Evolutionary conservation across 495 filamentous ascomycete genomes (phyloP).

Genomic region (Aspergillus wentii): DNA sequence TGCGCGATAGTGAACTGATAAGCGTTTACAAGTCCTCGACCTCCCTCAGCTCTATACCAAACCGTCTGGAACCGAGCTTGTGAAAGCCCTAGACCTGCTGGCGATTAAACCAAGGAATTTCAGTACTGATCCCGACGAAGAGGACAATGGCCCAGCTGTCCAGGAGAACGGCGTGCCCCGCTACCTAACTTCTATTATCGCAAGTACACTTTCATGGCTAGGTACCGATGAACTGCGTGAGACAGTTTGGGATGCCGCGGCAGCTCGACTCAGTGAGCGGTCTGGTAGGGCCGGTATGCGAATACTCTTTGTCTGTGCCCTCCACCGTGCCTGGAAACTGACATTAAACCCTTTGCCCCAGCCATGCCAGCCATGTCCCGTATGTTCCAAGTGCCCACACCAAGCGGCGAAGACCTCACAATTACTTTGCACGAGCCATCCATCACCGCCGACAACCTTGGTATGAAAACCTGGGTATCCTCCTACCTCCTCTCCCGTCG

Average conservation of each 20-base stretch:
- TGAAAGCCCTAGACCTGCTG: conserved; percentile 40
- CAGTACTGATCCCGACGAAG: conserved; percentile 23
- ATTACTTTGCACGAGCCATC: conserved; percentile 82
- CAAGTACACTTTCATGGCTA: conserved; percentile 71
- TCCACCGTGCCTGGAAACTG: too few species aligned
- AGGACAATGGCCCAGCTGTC: conserved; percentile 26
- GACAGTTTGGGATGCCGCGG: conserved; percentile 72
- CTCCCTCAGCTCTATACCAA: conserved; percentile 49
- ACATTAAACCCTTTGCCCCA: conserved; percentile 12
- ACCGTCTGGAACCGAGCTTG: conserved; percentile 41
- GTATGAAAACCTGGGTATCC: conserved; percentile 89
- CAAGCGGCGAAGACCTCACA: conserved; percentile 50
- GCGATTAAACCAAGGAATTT: conserved; percentile 36
- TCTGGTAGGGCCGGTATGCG: conserved; percentile 64
- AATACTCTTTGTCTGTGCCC: too few species aligned
- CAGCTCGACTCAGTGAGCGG: conserved; percentile 71
- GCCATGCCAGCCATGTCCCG: conserved; percentile 78
- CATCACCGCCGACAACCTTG: conserved; percentile 79
- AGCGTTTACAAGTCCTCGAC: conserved; percentile 43
- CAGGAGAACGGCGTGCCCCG: conserved; percentile 37
- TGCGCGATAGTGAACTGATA: conserved; percentile 36
- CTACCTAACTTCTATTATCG: conserved; percentile 75
- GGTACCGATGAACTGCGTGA: conserved; percentile 65
- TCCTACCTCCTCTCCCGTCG: conserved; percentile 80
- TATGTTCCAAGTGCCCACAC: conserved; percentile 61